These are phyloP conservation scores for Albugo candida DNA, from an alignment of 352 stramenopile genomes.

Conservation along the genomic window DNA sequence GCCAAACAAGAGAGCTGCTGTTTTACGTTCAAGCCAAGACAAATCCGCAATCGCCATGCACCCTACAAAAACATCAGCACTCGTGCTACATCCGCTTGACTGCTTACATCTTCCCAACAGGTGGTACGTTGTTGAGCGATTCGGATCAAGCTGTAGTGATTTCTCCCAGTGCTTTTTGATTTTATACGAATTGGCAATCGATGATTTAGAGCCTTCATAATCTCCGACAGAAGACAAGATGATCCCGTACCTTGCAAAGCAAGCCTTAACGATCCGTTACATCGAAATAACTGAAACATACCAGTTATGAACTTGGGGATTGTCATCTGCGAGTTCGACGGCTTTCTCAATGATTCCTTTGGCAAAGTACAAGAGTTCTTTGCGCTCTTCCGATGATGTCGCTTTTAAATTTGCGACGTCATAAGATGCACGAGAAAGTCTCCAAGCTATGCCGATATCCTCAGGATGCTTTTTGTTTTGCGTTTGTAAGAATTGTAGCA, in stretches of 20 bases:
- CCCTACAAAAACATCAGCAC: conserved; percentile 11
- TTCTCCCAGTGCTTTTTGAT: conserved; percentile 72
- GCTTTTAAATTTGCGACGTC: conserved; percentile 36
- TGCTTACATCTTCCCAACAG: conserved; percentile 41
- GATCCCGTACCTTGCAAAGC: conserved; percentile 34
- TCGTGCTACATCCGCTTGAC: neutral
- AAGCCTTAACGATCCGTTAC: conserved; percentile 1
- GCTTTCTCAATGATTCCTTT: conserved; percentile 35
- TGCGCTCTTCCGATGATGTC: conserved; percentile 41
- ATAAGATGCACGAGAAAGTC: conserved; percentile 37
- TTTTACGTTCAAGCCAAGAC: conserved; percentile 72
- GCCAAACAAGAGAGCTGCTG: conserved; percentile 61
- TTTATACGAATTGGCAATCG: conserved; percentile 61
- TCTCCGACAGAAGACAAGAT: conserved; percentile 67
- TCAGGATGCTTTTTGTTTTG: conserved; percentile 25
- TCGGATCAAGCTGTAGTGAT: conserved; percentile 49
- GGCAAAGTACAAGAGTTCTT: conserved; percentile 49
- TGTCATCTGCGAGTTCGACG: conserved; percentile 25
- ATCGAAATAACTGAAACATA: conserved; percentile 4
- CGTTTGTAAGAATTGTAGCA: conserved; percentile 38
- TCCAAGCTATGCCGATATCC: conserved; percentile 43
- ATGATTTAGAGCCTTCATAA: conserved; percentile 72
- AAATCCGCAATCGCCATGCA: conserved; percentile 71
- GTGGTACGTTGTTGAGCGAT: conserved; percentile 53
- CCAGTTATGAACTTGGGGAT: conserved; percentile 68